Evolutionary conservation across 2,329 filamentous ascomycete genomes (phyloP).

Genomic region (Venturia nashicola): DNA sequence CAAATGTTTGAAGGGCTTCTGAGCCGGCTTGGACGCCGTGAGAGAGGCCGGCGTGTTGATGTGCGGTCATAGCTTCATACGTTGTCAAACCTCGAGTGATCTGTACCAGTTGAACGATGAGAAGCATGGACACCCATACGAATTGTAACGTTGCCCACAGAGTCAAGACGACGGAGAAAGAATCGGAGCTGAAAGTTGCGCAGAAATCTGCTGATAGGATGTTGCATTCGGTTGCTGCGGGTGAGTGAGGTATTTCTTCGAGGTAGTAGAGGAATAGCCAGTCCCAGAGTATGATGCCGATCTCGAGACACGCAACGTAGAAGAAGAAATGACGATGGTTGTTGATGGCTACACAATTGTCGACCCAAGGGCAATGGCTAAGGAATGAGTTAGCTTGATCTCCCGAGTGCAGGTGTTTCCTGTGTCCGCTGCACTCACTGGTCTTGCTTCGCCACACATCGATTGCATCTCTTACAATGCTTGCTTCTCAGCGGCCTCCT

Average conservation of each 20-base stretch:
- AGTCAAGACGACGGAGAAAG: slow-evolving; percentile 69
- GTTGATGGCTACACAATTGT: slow-evolving; percentile 91
- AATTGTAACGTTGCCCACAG: slow-evolving; percentile 76
- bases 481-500: slow-evolving; percentile 86
- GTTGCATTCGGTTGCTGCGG: slow-evolving; percentile 47
- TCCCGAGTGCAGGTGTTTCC: not conserved
- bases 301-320: slow-evolving; percentile 67
- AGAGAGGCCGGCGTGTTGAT: slow-evolving; percentile 44
- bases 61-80: slow-evolving; percentile 87
- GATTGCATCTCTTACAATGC: slow-evolving; percentile 82
- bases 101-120: slow-evolving; percentile 87
- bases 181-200: slow-evolving; percentile 63
- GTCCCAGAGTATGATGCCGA: slow-evolving; percentile 63
- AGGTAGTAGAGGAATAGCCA: slow-evolving; percentile 63
- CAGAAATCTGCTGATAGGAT: slow-evolving; percentile 67
- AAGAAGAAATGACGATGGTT: slow-evolving; percentile 94
- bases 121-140: slow-evolving; percentile 93
- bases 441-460: slow-evolving; percentile 92
- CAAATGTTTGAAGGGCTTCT: slow-evolving; percentile 56
- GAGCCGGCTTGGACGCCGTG: slow-evolving; percentile 29
- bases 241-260: slow-evolving; percentile 41
- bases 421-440: slow-evolving; percentile 51
- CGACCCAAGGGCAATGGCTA: slow-evolving; percentile 94
- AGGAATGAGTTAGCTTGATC: slow-evolving; percentile 7
- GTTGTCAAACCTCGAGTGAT: slow-evolving; percentile 89